Conservation (phyloP, 352 stramenopile species). For the Phytophthora macrochlamydospora region DNA sequence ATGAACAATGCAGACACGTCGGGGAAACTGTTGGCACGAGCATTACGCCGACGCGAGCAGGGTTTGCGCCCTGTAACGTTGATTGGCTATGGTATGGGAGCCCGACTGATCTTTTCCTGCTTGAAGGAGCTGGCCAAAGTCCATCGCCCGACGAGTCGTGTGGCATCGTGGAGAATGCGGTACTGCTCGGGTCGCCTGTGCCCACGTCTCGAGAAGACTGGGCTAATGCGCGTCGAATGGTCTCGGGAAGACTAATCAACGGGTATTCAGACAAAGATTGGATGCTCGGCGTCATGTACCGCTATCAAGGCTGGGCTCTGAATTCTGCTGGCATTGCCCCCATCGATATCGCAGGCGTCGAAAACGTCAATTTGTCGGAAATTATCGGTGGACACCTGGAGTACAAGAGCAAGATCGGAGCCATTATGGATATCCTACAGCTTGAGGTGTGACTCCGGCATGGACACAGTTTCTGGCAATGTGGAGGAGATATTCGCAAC, state of each 20-base stretch:
- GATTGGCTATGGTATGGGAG: constrained; percentile 90
- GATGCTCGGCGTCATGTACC: constrained; percentile 92
- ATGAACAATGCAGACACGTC: constrained; percentile 80
- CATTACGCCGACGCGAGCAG: constrained; percentile 69
- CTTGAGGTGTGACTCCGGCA: constrained; percentile 40
- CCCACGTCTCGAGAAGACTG: constrained; percentile 66
- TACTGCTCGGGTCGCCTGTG: constrained; percentile 86
- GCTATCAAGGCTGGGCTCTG: constrained; percentile 83
- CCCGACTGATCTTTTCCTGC: constrained; percentile 89
- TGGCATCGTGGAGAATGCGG: constrained; percentile 89
- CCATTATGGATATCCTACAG: constrained; percentile 78
- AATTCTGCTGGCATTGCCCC: constrained; percentile 78
- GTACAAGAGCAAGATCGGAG: constrained; percentile 90
- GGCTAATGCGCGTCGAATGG: constrained; percentile 66
- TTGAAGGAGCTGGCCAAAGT: constrained; percentile 84
- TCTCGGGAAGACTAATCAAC: constrained; percentile 91
- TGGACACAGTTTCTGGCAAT: no score
- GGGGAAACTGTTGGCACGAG: constrained; percentile 76
- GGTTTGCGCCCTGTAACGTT: constrained; percentile 87
- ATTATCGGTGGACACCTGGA: constrained; percentile 85
- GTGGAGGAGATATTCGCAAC: no score
- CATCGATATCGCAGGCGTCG: constrained; percentile 68
- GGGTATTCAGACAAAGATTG: constrained; percentile 91
- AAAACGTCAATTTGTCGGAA: constrained; percentile 85
- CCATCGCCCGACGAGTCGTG: constrained; percentile 55